Evolutionary conservation across 176 grass and related monocot species (phyloP), one percentile per base, ranked within the genome.

Genomic region (Calamus simplicifolius): DNA sequence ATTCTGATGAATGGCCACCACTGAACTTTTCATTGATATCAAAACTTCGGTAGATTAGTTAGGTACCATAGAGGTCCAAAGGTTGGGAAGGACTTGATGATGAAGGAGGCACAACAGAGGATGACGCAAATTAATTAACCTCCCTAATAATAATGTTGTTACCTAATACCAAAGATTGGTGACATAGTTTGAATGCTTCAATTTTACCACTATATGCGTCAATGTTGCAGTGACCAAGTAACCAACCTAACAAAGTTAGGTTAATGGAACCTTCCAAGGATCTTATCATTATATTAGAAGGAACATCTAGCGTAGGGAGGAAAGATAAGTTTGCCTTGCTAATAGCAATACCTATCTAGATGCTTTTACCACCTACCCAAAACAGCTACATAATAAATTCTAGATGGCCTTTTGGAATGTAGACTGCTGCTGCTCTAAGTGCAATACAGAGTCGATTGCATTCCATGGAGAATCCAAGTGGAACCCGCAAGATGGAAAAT

Each of bases 131-230:
- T 56, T 8, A 78, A 58, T 56, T 23, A 23, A 23, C 1, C 21
- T 23, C 21, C 69, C 56, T 60, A 66, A 65, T 61, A 69, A 55
- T 59, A n/a, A n/a, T n/a, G n/a, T 43, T 8, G 78, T 78, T 78
- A 86, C 84, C 78, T 75, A 86, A 81, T 59, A 71, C 84, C 66
- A 78, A 29, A 52, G 74, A 66, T 63, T 56, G 67, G 56, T 74
- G 78, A 78, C 78, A 71, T 74, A 65, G 73, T 77, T 66, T 70
- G 66, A 62, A 49, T 70, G 55, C 10, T 65, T 62, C 62, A 70
- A 74, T 81, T 62, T 71, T 29, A 67, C 66, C 51, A 67, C 58
- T 74, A 59, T n/a, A n/a, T n/a, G n/a, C 66, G 66, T 78, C 74
- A 62, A 73, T 78, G 61, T 62, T 78, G 66, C 69, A 73, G 58